Evolutionary conservation across 1,284 basidiomycete species (phyloP).

Genomic region (Ceratobasidium sp.): DNA sequence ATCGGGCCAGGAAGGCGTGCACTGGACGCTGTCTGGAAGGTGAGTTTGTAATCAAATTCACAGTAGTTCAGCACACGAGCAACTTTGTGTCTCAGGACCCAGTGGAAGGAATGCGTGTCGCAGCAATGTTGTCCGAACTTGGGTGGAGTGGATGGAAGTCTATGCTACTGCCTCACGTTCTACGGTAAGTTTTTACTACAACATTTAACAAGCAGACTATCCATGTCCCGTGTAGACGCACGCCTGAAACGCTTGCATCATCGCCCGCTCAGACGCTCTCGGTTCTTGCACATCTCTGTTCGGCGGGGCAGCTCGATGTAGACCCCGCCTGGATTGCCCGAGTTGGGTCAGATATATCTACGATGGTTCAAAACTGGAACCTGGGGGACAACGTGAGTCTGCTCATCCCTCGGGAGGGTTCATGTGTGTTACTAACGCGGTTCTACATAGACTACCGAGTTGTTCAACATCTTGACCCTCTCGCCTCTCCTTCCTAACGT

Average conservation of each 20-base stretch:
- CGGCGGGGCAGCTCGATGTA: constrained; percentile 65
- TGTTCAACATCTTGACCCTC: constrained; percentile 29
- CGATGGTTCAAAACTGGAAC: constrained; percentile 1
- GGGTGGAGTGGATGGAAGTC: constrained; percentile 81
- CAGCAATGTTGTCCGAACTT: constrained; percentile 70
- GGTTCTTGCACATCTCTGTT: constrained; percentile 66
- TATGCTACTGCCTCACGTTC: constrained; percentile 69
- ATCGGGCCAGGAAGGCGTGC: constrained; percentile 71
- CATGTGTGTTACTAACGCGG: not conserved
- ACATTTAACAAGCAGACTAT: not conserved
- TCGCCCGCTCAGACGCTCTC: constrained; percentile 62
- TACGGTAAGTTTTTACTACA: constrained; percentile 56
- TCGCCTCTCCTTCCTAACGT: constrained; percentile 20
- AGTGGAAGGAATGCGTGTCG: constrained; percentile 67
- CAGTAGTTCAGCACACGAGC: not conserved
- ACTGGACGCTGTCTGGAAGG: constrained; percentile 64
- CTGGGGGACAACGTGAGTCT: constrained; percentile 29
- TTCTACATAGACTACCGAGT: not conserved
- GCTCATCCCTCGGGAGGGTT: not conserved
- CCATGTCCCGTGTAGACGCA: constrained; percentile 52
- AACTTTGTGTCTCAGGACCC: constrained; percentile 49
- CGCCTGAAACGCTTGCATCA: constrained; percentile 62
- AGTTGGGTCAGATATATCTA: constrained; percentile 33
- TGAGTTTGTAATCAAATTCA: constrained; percentile 7
- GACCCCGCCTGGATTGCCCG: constrained; percentile 52